phyloP scores from a whole-genome alignment of 306 rosid genomes.

The Fragaria vesca region DNA sequence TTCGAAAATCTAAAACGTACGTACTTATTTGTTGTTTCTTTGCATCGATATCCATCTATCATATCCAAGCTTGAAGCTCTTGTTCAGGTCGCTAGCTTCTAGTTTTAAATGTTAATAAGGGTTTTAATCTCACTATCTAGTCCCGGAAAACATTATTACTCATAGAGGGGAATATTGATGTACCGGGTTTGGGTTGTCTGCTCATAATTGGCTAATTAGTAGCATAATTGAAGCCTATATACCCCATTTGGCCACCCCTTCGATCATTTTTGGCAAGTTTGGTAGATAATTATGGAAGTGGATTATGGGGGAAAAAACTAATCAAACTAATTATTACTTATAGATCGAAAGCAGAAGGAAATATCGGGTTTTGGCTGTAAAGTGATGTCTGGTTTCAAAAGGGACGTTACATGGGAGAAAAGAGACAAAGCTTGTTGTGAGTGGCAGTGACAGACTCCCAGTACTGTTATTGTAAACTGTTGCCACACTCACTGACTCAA shows the following conservation, averaged over 20 bases:
- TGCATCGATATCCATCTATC: neutral
- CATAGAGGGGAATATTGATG: neutral
- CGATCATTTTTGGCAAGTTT: neutral
- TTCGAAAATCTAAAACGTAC: neutral
- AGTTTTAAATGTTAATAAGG: neutral
- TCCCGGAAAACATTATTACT: neutral
- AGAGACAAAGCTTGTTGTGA: constrained; percentile 53
- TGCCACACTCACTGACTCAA: constrained; percentile 35
- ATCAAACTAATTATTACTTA: neutral
- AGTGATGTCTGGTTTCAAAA: constrained; percentile 34
- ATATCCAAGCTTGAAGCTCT: too few species aligned
- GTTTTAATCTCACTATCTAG: neutral
- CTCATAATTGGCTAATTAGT: neutral
- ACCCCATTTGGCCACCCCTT: neutral
- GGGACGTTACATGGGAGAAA: constrained; percentile 62
- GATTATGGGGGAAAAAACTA: neutral
- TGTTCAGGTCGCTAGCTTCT: neutral
- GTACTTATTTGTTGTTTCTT: neutral
- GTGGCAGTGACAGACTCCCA: constrained; percentile 48
- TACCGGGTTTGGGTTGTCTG: constrained; percentile 11
- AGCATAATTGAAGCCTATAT: constrained; percentile 14
- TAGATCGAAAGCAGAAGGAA: neutral
- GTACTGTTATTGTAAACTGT: constrained; percentile 38
- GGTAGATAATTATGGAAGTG: neutral
- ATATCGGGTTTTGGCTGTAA: neutral